Percentiles rank a stretch among this genome's conserved stretches.
phyloP scores from a whole-genome alignment of 2,329 filamentous ascomycete genomes.

The Verticillium nonalfalfae region DNA sequence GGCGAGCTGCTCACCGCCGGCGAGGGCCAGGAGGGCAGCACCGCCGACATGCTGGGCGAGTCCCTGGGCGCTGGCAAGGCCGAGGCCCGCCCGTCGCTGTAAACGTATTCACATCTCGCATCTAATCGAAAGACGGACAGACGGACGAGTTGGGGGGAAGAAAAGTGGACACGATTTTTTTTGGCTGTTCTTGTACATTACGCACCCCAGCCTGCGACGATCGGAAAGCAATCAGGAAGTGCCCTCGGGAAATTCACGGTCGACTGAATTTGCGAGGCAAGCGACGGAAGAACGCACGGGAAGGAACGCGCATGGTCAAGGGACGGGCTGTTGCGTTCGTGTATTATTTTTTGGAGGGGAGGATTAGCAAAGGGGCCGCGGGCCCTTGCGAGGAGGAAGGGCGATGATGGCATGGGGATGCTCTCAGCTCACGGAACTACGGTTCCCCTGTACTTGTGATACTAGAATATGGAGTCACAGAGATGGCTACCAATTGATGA shows the following conservation, averaged over 20 bases:
- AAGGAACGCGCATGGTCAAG: background rate
- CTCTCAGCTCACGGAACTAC: background rate
- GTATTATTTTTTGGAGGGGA: background rate
- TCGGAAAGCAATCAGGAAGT: background rate
- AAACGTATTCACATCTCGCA: conserved; percentile 8
- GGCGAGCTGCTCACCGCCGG: conserved; percentile 60
- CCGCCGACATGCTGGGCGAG: conserved; percentile 42
- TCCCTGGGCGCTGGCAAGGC: conserved; percentile 33
- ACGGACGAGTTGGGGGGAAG: background rate
- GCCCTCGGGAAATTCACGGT: background rate
- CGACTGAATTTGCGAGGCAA: background rate
- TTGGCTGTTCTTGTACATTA: background rate
- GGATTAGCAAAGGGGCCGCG: too few species aligned
- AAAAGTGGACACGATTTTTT: background rate
- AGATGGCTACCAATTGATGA: background rate
- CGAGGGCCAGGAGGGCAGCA: conserved; percentile 28
- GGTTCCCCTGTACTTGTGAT: conserved; percentile 1
- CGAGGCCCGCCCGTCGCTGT: conserved; percentile 45
- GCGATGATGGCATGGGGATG: background rate
- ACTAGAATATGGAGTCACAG: background rate
- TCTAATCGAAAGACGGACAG: background rate
- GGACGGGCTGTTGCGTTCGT: background rate
- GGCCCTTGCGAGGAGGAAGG: background rate
- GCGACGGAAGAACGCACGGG: background rate
- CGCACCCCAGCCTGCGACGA: background rate